phyloP scores from a whole-genome alignment of 306 rosid genomes.

The Pyrus communis region DNA sequence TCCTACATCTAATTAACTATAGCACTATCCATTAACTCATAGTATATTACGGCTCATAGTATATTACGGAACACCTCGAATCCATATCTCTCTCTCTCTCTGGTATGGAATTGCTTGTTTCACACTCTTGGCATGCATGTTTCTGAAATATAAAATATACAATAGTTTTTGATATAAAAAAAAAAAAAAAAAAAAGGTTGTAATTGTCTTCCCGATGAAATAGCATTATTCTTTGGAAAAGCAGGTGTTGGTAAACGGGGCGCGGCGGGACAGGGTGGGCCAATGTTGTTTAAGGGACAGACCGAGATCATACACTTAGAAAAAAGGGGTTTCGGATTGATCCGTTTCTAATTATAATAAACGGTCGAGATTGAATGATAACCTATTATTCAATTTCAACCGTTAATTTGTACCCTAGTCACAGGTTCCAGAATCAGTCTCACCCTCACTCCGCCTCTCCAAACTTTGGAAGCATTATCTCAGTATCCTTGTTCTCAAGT shows the following conservation, averaged over 20 bases:
- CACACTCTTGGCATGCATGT: conserved; percentile 6
- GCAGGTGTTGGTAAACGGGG: background rate
- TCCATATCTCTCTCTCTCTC: background rate
- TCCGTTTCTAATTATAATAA: too few species aligned
- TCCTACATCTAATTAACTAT: background rate
- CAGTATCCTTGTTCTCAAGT: too few species aligned
- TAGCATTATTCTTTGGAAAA: background rate
- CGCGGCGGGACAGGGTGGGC: too few species aligned
- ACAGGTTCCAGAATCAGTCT: too few species aligned
- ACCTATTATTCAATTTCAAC: too few species aligned
- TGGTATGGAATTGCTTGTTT: background rate
- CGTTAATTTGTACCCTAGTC: too few species aligned
- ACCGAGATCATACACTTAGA: too few species aligned
- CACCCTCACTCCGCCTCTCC: too few species aligned
- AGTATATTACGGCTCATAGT: background rate
- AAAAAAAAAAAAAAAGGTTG: background rate
- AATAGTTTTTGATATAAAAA: too few species aligned
- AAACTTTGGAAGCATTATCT: too few species aligned
- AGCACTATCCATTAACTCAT: background rate
- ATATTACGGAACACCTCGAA: background rate
- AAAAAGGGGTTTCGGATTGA: accelerated
- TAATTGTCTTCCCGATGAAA: background rate
- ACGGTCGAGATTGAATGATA: too few species aligned
- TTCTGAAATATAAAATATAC: background rate
- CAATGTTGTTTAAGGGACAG: too few species aligned